Base-by-base conservation (phyloP, 306 rosid species). In the Trichosanthes cucumerina region DNA sequence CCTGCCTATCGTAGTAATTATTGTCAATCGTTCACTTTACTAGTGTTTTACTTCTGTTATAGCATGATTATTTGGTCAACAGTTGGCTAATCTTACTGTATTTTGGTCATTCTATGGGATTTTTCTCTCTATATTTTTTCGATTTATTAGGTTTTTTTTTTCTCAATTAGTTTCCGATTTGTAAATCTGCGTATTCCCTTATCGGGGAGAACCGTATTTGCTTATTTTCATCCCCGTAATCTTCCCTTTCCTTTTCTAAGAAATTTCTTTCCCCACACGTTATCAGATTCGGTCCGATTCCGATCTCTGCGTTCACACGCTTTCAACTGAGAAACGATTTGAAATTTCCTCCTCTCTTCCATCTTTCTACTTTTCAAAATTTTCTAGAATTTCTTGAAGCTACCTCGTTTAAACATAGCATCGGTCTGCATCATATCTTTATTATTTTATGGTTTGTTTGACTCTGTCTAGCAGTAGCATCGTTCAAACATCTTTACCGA, bases 231-330 rank as follows among this genome's bases (percentile, higher is more conserved):
- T 19, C 47, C 43, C 31, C 33, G 80, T 31, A 75, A 63, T 28
- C 46, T 12, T 46, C 78, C 39, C 23, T 80, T 84, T 74, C 33
- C n/a, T 53, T 77, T 77, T 38, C 78, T 72, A 18, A 57, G 79
- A 69, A 54, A 44, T 62, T 52, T 76, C 33, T 80, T 44, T 59
- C 12, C 34, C 63, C 38, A 76, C 68, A 58, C 70, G 70, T 77
- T 50, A 78, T 80, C 39, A 15, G 78, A 70, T 54, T 33, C 81
- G 34, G 56, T 80, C 80, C 81, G 73, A 62, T 52, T 50, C 49
- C 38, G n/a, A 24, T 34, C 72, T 78, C 36, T 69, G 46, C 69
- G 28, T 63, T 56, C 15, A 43, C 31, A 56, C 54, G 16, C 76
- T 41, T 56, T 15, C 12, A 6, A 2, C 39, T 34, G 4, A 13